Evolutionary conservation across 495 filamentous ascomycete species (phyloP).

Genomic region (Parachaetomium inaequale): DNA sequence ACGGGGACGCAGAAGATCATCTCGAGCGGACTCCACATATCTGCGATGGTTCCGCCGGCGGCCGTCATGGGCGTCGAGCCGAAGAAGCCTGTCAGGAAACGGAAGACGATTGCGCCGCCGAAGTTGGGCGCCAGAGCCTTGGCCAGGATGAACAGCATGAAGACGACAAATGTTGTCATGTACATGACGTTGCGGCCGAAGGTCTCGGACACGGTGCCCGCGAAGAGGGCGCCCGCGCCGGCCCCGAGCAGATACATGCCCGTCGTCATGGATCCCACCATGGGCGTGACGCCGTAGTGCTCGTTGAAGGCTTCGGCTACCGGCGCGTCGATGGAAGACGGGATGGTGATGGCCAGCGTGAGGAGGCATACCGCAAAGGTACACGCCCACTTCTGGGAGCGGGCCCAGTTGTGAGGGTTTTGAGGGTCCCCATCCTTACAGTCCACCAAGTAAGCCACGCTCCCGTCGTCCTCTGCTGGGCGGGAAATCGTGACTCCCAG

Average conservation of each 20-base stretch:
- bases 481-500: too few relatives aligned
- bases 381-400: too few relatives aligned
- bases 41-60: constrained; percentile 34
- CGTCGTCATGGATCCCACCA: too few relatives aligned
- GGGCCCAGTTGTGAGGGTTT: too few relatives aligned
- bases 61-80: constrained; percentile 32
- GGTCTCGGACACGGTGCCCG: constrained; percentile 37
- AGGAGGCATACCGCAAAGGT: too few relatives aligned
- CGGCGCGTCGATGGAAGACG: too few relatives aligned
- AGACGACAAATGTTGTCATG: constrained; percentile 30
- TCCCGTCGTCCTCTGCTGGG: too few relatives aligned
- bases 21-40: constrained; percentile 34
- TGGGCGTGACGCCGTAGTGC: too few relatives aligned
- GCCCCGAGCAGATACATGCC: constrained; percentile 31
- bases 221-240: constrained; percentile 33
- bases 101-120: constrained; percentile 33
- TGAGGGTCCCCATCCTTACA: too few relatives aligned
- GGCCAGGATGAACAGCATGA: constrained; percentile 36
- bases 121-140: constrained; percentile 30
- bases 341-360: too few relatives aligned
- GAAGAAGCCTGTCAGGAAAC: constrained; percentile 34
- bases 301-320: too few relatives aligned
- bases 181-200: constrained; percentile 37
- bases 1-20: constrained; percentile 32
- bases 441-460: too few relatives aligned